Conservation (phyloP, 176 grass and related monocot species). For the Cymbopogon citratus region DNA sequence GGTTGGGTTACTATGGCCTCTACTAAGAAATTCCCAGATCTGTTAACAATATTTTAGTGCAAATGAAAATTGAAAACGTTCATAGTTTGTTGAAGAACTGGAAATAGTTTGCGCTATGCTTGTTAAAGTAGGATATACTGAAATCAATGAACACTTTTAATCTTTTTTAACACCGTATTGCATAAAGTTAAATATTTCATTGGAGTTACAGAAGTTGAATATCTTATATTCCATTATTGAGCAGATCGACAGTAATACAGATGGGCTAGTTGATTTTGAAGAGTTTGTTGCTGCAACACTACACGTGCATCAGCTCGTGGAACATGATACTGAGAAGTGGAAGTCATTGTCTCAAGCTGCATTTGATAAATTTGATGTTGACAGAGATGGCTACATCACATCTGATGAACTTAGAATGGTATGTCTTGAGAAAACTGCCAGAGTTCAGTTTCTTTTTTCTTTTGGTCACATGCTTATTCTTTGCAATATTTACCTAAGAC, state of each 20-base stretch:
- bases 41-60: not conserved
- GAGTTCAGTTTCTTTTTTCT: not conserved
- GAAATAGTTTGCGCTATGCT: not conserved
- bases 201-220: not conserved
- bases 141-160: not conserved
- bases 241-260: slow-evolving; percentile 95
- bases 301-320: slow-evolving; percentile 83
- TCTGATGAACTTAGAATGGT: slow-evolving; percentile 92
- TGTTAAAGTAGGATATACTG: not conserved
- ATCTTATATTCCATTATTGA: not conserved
- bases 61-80: not conserved
- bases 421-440: not conserved
- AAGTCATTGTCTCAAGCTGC: slow-evolving; percentile 68
- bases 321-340: slow-evolving; percentile 86
- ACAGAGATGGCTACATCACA: slow-evolving; percentile 91
- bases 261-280: slow-evolving; percentile 91
- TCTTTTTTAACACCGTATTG: not conserved
- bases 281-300: slow-evolving; percentile 93
- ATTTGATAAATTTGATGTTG: slow-evolving; percentile 89
- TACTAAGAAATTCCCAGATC: not conserved
- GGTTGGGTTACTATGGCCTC: not conserved
- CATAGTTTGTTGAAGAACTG: not conserved
- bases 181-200: slow-evolving; percentile 9
- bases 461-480: not conserved
- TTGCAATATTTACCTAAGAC: not conserved